Evolutionary conservation across 352 stramenopile species (phyloP).

Genomic region (Globisporangium nagaii): DNA sequence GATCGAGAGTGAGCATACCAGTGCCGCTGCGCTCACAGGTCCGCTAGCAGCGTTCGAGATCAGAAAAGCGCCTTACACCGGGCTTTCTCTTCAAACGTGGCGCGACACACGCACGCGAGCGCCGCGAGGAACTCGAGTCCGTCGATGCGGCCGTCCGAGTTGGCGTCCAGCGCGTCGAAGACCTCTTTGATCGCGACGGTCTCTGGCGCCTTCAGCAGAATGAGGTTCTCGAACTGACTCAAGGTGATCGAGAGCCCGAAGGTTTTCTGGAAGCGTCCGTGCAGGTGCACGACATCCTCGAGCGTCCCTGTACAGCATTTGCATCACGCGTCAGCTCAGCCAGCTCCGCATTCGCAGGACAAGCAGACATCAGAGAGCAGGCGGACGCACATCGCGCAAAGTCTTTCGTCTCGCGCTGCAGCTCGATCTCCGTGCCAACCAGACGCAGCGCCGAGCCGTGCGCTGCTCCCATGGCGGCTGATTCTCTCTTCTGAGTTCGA

Average conservation of each 20-base stretch:
- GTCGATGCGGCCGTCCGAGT: slow-evolving; percentile 72
- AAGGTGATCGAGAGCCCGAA: slow-evolving; percentile 71
- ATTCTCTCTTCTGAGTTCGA: too few species aligned
- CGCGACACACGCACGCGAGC: slow-evolving; percentile 63
- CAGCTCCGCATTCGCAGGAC: background rate
- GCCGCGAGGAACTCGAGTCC: slow-evolving; percentile 73
- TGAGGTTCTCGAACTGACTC: slow-evolving; percentile 67
- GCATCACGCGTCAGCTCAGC: background rate
- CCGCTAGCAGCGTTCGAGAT: too few species aligned
- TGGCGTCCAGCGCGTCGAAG: slow-evolving; percentile 68
- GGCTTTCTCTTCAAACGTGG: slow-evolving; percentile 75
- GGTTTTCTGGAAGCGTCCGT: slow-evolving; percentile 63
- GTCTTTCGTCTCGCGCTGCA: slow-evolving; percentile 69
- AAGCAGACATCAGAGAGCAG: too few species aligned
- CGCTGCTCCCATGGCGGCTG: slow-evolving; percentile 45
- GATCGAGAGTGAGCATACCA: background rate
- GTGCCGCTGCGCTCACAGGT: too few species aligned
- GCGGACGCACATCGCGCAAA: slow-evolving; percentile 75
- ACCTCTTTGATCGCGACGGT: slow-evolving; percentile 59
- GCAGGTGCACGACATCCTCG: slow-evolving; percentile 51
- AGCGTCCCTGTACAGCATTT: slow-evolving; percentile 43
- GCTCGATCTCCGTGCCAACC: slow-evolving; percentile 55
- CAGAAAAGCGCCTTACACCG: slow-evolving; percentile 40
- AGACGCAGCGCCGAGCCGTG: slow-evolving; percentile 44
- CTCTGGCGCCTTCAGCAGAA: slow-evolving; percentile 58